phyloP scores from a whole-genome alignment of 257 asterid genomes.

The Nyctanthes arbortristis region DNA sequence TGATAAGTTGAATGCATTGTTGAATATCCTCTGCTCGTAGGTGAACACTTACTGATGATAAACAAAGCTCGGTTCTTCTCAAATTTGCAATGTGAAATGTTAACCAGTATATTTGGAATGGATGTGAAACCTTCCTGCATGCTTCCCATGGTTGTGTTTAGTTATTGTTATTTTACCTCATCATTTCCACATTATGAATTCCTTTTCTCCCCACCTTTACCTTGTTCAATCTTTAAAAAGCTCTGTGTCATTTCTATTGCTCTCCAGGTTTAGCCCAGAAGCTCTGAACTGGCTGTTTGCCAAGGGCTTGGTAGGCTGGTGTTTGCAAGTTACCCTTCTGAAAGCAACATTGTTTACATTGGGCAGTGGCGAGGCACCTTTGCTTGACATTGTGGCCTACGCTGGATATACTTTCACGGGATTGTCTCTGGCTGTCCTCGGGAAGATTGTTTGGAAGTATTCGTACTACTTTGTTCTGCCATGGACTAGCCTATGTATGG shows the following conservation, averaged over 20 bases:
- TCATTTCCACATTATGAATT: neutral
- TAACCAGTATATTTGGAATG: neutral
- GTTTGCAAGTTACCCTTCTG: neutral
- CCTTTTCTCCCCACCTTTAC: neutral
- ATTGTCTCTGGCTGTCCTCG: neutral
- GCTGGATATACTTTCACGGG: neutral
- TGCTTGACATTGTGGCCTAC: neutral
- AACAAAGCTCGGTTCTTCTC: neutral
- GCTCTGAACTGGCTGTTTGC: neutral
- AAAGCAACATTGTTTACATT: neutral
- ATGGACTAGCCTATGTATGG: neutral
- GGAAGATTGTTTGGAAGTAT: neutral
- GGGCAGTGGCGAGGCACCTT: neutral
- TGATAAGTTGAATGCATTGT: neutral
- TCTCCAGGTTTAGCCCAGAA: neutral
- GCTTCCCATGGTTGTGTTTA: neutral
- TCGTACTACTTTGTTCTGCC: neutral
- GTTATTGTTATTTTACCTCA: neutral
- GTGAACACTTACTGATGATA: neutral
- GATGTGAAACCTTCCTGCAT: neutral
- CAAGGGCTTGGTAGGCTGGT: constrained; percentile 1
- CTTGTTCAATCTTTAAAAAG: neutral
- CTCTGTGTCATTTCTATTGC: neutral
- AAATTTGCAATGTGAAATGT: neutral
- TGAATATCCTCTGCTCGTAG: neutral